Conservation (phyloP, 192 early-diverging fungal species). For the Glomus cerebriforme region DNA sequence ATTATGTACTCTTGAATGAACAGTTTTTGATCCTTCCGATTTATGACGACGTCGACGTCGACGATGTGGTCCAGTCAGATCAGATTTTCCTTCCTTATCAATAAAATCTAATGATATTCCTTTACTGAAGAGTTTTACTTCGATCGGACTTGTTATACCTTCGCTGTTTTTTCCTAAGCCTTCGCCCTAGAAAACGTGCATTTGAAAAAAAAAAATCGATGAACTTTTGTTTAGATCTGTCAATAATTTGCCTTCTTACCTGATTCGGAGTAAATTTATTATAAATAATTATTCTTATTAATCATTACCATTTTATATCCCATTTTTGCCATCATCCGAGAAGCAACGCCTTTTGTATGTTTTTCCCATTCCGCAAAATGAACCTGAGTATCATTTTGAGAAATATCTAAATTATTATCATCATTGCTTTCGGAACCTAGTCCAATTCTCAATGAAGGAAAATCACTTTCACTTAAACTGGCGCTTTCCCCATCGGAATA, state of each 20-base stretch:
- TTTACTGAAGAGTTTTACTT: constrained; percentile 6
- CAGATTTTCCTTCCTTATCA: neutral
- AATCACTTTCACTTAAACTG: neutral
- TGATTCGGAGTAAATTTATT: neutral
- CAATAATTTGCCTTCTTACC: neutral
- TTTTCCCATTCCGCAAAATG: constrained; percentile 24
- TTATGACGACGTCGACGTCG: neutral
- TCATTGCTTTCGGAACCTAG: neutral
- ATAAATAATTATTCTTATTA: neutral
- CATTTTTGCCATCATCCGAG: constrained; percentile 15
- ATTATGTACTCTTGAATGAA: neutral
- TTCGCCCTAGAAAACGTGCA: constrained; percentile 7
- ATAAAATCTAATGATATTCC: constrained; percentile 21
- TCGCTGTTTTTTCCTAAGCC: constrained; percentile 17
- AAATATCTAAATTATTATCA: neutral
- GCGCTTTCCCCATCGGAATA: neutral
- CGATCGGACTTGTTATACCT: constrained; percentile 21
- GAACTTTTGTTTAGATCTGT: neutral
- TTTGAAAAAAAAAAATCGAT: neutral
- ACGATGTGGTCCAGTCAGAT: neutral
- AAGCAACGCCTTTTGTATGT: constrained; percentile 21
- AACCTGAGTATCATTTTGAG: neutral
- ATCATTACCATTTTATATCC: constrained; percentile 27
- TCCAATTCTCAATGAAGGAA: neutral
- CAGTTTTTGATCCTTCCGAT: neutral